Evolutionary conservation across 371 early-diverging fungal species (phyloP).

Genomic region (Apophysomyces variabilis): DNA sequence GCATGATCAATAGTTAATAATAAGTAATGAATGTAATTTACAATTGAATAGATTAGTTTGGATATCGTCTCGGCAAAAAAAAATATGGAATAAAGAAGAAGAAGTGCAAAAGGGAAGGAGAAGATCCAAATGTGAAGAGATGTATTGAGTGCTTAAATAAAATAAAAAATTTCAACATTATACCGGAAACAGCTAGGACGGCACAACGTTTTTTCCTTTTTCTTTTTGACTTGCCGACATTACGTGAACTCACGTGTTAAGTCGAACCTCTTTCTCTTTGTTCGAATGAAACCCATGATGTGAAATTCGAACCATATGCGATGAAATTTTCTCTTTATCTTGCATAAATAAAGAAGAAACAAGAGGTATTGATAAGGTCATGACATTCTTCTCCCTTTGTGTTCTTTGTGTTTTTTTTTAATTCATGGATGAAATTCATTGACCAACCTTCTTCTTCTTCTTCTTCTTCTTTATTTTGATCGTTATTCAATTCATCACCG

Average conservation of each 20-base stretch:
- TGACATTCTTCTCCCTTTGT: too few relatives aligned
- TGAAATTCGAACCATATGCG: not conserved
- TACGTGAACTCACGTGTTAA: slow-evolving; percentile 1
- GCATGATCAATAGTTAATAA: not conserved
- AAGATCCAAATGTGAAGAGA: not conserved
- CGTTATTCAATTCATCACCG: too few relatives aligned
- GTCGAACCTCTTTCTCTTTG: not conserved
- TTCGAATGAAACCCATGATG: slow-evolving; percentile 1
- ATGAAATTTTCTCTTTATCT: too few relatives aligned
- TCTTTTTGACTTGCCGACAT: not conserved
- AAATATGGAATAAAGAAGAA: too few relatives aligned
- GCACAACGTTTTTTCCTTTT: slow-evolving; percentile 7
- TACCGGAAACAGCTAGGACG: not conserved
- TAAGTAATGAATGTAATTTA: not conserved
- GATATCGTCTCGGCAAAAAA: too few relatives aligned
- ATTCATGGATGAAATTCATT: too few relatives aligned
- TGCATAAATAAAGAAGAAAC: not conserved
- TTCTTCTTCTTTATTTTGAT: too few relatives aligned
- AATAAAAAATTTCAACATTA: not conserved
- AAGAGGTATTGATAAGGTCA: not conserved
- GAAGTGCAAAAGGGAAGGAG: not conserved
- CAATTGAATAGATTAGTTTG: too few relatives aligned
- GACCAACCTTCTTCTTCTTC: too few relatives aligned
- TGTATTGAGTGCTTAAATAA: not conserved
- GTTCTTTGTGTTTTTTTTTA: too few relatives aligned